A percentile compares a stretch with the other conserved stretches of the same genome.
phyloP scores from a whole-genome alignment of 140 eudicot species.

The Cichorium intybus region DNA sequence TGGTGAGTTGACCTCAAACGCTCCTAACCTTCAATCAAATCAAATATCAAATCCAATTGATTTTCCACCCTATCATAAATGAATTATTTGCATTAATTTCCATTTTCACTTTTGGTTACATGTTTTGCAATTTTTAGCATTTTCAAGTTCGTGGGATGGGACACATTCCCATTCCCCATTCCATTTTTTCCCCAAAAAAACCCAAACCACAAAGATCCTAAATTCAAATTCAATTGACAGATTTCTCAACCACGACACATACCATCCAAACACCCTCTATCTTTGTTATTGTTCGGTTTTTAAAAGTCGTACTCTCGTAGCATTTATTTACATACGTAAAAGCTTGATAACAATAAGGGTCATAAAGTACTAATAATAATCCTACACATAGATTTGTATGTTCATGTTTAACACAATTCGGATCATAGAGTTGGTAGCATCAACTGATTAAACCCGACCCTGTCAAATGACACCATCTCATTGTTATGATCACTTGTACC shows the following conservation, averaged over 20 bases:
- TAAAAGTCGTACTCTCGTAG: not conserved
- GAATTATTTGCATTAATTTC: slow-evolving; percentile 12
- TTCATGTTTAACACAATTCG: slow-evolving; percentile 4
- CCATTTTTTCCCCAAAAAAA: slow-evolving; percentile 17
- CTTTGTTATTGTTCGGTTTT: slow-evolving; percentile 6
- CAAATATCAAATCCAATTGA: slow-evolving; percentile 25
- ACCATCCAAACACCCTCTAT: not conserved
- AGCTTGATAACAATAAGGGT: not conserved
- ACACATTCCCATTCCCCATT: slow-evolving; percentile 36
- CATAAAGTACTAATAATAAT: not conserved
- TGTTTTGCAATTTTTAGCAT: slow-evolving; percentile 29
- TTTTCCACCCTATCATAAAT: slow-evolving; percentile 27
- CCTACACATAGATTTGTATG: slow-evolving; percentile 6
- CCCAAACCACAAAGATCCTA: not conserved
- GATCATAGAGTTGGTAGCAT: slow-evolving; percentile 37
- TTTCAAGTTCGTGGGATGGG: slow-evolving; percentile 24
- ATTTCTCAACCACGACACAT: not conserved
- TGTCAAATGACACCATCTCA: slow-evolving; percentile 18
- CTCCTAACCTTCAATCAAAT: slow-evolving; percentile 38
- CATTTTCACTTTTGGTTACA: slow-evolving; percentile 29
- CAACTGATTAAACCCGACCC: slow-evolving; percentile 34
- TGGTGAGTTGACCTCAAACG: slow-evolving; percentile 33
- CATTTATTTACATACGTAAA: slow-evolving; percentile 21
- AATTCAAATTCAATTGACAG: not conserved
- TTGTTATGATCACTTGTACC: slow-evolving; percentile 18